Conservation (phyloP, 805 yeast species). For the Pichia ethanolica region DNA sequence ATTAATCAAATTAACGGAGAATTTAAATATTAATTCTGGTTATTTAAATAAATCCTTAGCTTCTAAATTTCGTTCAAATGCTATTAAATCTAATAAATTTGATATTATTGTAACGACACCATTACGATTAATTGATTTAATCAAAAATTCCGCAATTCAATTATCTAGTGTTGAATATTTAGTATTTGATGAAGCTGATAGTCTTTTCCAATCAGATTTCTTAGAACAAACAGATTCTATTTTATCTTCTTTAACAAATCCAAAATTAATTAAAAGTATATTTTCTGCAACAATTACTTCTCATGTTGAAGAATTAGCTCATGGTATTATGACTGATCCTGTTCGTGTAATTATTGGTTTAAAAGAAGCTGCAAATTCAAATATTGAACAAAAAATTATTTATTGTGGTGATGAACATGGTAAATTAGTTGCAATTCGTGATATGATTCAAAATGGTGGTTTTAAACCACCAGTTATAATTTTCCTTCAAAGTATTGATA, state of each 20-base stretch:
- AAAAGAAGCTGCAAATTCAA: conserved; percentile 84
- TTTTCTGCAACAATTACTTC: conserved; percentile 96
- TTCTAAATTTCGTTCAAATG: conserved; percentile 39
- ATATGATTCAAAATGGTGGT: conserved; percentile 75
- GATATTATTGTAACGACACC: conserved; percentile 88
- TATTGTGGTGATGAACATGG: conserved; percentile 95
- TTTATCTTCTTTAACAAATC: conserved; percentile 48
- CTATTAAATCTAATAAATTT: conserved; percentile 49
- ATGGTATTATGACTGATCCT: conserved; percentile 77
- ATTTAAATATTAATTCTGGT: conserved; percentile 51
- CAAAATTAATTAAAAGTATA: conserved; percentile 60
- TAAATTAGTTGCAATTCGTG: conserved; percentile 85
- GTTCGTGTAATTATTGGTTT: conserved; percentile 85
- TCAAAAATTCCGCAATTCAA: conserved; percentile 53
- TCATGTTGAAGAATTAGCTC: conserved; percentile 82
- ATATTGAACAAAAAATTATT: conserved; percentile 74
- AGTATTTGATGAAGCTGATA: conserved; percentile 94
- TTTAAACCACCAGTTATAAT: conserved; percentile 90
- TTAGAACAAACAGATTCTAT: conserved; percentile 87
- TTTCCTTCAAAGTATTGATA: conserved; percentile 81
- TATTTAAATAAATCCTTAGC: conserved; percentile 67
- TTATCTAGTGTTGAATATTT: conserved; percentile 63
- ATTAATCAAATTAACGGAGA: conserved; percentile 49
- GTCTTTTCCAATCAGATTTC: conserved; percentile 78
- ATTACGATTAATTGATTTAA: conserved; percentile 71